Base-by-base conservation (phyloP, 768 basidiomycete genomes). In the Pseudohyphozyma bogoriensis region DNA sequence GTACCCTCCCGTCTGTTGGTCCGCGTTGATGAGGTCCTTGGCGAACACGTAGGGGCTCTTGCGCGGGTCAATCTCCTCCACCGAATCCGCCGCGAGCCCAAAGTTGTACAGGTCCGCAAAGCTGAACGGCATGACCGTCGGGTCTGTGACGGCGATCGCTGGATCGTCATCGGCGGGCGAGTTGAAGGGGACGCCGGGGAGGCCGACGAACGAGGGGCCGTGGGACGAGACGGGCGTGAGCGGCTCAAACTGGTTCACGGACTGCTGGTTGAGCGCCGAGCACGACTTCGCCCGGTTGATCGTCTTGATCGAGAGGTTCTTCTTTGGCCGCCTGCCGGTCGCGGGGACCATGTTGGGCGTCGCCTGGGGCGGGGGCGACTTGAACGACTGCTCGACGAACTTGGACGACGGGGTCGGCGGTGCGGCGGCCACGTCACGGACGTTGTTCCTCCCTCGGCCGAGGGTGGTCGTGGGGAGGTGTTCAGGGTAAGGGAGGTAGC, bases 401-500 rank as follows among this genome's bases (percentile, higher is more conserved):
- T 56, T 51, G 9, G 56, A 54, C 47, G 53, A 53, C 36, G 24
- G 53, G 40, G 9, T 42, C 29, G 20, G 64, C 36, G 2, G 40
- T 3, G 49, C 29, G 20, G 64, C 36, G 2, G 47, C 44, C 22
- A 66, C 59, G 29, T 67, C 65, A 22, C 60, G 55, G 20, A 56
- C 35, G 52, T 63, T 52, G 52, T 62, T 62, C 37, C 45, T 39
- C 13, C 65, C 63, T 20, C 65, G 56, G 4, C 65, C 68, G 29
- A 64, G 52, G 2, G 65, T 67, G 10, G 63, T 45, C 3, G 68
- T 69, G 20, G 68, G 65, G 49, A 66, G 53, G 52, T 67, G 68
- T 12, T 64, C 60, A 31, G 68, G 65, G 56, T 69, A 69, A 8
- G 68, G 68, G 6, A 66, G 58, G 56, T 60, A 69, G 39, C 51